A percentile compares a stretch with the other conserved stretches of the same genome.
These are phyloP conservation scores for Rosa multiflora DNA, from an alignment of 306 rosid genomes.

Conservation along the genomic window DNA sequence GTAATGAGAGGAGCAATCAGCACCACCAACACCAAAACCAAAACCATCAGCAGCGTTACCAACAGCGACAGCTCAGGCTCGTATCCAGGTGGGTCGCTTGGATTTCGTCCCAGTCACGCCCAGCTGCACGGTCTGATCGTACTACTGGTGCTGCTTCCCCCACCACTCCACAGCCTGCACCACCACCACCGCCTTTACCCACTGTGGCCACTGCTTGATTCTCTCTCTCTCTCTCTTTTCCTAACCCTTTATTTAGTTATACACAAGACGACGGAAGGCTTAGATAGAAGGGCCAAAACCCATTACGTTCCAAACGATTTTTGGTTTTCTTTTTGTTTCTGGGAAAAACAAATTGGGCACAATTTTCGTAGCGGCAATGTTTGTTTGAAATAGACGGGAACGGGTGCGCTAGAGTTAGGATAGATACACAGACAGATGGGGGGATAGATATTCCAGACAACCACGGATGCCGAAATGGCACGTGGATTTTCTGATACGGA, in stretches of 20 bases:
- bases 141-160: not conserved
- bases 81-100: conserved; percentile 55
- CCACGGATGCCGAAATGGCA: conserved; percentile 15
- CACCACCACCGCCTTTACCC: not conserved
- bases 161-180: not conserved
- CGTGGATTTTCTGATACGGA: conserved; percentile 3
- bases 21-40: not conserved
- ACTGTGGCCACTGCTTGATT: not conserved
- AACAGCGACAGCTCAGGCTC: conserved; percentile 31
- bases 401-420: not conserved
- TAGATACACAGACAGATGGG: conserved; percentile 5
- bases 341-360: not conserved
- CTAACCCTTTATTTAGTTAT: not conserved
- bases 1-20: not conserved
- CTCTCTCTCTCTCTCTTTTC: not conserved
- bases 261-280: not conserved
- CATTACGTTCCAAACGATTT: not conserved
- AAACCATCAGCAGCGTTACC: conserved; percentile 5
- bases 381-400: not conserved
- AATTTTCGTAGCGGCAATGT: not conserved
- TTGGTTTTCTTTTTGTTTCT: not conserved
- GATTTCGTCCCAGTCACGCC: conserved; percentile 39
- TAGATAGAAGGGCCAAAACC: not conserved
- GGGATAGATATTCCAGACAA: conserved; percentile 10
- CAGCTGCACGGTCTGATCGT: conserved; percentile 30